phyloP scores from a whole-genome alignment of 139 green algal species.

The Asterochloris sp. region DNA sequence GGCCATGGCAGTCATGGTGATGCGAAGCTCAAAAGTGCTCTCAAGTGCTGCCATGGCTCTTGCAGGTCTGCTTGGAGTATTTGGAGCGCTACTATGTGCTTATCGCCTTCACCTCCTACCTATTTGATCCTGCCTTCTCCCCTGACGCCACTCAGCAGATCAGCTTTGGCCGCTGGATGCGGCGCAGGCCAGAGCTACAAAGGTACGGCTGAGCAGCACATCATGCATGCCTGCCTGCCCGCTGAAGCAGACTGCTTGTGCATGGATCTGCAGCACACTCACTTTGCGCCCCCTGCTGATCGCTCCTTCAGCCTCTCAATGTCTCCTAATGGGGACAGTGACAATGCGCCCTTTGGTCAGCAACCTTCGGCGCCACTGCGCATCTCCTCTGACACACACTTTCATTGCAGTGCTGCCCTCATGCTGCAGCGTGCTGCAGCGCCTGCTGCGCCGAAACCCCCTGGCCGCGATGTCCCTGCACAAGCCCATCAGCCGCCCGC shows the following conservation, averaged over 20 bases:
- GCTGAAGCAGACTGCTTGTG: too few species aligned
- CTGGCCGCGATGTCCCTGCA: slow-evolving; percentile 81
- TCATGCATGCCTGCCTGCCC: too few species aligned
- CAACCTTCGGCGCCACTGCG: too few species aligned
- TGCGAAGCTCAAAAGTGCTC: too few species aligned
- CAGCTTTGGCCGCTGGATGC: slow-evolving; percentile 71
- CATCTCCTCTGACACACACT: too few species aligned
- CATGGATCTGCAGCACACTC: too few species aligned
- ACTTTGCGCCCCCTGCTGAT: too few species aligned
- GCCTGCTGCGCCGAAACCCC: slow-evolving; percentile 81
- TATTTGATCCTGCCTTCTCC: slow-evolving; percentile 59
- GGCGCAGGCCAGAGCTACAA: slow-evolving; percentile 67
- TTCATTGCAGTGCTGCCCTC: background rate
- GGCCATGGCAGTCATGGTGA: too few species aligned
- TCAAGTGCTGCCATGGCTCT: too few species aligned
- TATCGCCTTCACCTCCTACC: slow-evolving; percentile 82
- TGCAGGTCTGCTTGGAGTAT: slow-evolving; percentile 82
- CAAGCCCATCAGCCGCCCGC: slow-evolving; percentile 11
- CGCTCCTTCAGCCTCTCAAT: too few species aligned
- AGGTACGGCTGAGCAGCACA: slow-evolving; percentile 25
- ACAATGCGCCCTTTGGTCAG: too few species aligned
- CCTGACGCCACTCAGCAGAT: slow-evolving; percentile 36
- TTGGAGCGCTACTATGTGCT: slow-evolving; percentile 81
- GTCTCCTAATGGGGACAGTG: too few species aligned
- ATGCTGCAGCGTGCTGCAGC: slow-evolving; percentile 49